These are phyloP conservation scores for Lodderomyces jiufengensis DNA, from an alignment of 1,139 yeast genomes.

Conservation along the genomic window DNA sequence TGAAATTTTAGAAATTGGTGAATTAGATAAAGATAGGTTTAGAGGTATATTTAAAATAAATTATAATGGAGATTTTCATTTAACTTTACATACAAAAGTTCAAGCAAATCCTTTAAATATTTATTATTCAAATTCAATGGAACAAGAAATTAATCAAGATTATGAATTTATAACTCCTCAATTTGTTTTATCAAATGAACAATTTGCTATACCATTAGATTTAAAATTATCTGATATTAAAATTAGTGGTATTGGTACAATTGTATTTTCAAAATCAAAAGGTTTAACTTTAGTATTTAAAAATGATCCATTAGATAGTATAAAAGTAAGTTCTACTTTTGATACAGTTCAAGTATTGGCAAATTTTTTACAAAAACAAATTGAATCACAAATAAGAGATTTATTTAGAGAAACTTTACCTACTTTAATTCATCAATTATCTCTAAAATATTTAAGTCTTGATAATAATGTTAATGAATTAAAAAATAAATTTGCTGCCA, in stretches of 20 bases:
- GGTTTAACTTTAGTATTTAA: slow-evolving; percentile 84
- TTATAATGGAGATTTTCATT: slow-evolving; percentile 76
- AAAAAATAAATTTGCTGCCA: slow-evolving; percentile 8
- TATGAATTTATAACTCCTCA: slow-evolving; percentile 57
- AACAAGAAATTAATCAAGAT: slow-evolving; percentile 16
- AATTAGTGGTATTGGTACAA: slow-evolving; percentile 76
- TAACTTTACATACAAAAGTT: slow-evolving; percentile 76
- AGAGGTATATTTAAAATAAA: slow-evolving; percentile 82
- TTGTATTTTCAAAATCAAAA: slow-evolving; percentile 76
- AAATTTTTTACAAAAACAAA: slow-evolving; percentile 73
- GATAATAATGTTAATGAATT: slow-evolving; percentile 15
- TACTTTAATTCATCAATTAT: slow-evolving; percentile 70
- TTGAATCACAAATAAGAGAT: slow-evolving; percentile 76
- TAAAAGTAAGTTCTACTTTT: slow-evolving; percentile 79
- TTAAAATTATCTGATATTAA: slow-evolving; percentile 69
- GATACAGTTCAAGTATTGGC: slow-evolving; percentile 84
- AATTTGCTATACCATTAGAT: slow-evolving; percentile 76
- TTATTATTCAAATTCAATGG: slow-evolving; percentile 50
- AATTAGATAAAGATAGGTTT: slow-evolving; percentile 72
- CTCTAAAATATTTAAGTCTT: slow-evolving; percentile 60
- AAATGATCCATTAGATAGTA: slow-evolving; percentile 82
- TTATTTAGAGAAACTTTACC: slow-evolving; percentile 83
- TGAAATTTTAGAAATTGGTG: slow-evolving; percentile 85
- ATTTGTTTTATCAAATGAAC: slow-evolving; percentile 62
- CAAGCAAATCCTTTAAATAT: slow-evolving; percentile 83